phyloP scores from a whole-genome alignment of 1,284 basidiomycete species.

The Moniliella sp. region DNA sequence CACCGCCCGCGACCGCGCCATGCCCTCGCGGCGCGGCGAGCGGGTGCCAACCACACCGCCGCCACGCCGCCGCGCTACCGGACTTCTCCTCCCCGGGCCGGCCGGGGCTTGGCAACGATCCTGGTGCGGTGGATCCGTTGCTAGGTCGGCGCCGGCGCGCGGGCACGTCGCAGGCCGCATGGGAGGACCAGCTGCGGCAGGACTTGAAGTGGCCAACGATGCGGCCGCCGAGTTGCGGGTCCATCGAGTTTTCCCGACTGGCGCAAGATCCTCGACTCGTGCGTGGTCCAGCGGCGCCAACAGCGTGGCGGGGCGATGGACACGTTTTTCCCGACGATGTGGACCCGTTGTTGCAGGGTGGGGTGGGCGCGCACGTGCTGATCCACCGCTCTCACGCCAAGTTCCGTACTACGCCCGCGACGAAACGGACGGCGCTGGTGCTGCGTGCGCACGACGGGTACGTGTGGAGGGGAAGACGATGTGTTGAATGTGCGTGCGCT shows the following conservation, averaged over 20 bases:
- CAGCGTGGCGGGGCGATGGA: too few relatives aligned
- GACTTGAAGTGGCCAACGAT: conserved; percentile 20
- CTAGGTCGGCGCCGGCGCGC: conserved; percentile 19
- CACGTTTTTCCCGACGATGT: too few relatives aligned
- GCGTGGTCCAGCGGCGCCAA: conserved; percentile 23
- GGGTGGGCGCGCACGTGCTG: neutral
- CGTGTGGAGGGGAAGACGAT: conserved; percentile 32
- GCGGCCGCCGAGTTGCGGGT: conserved; percentile 17
- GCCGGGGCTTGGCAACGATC: neutral
- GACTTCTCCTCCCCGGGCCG: too few relatives aligned
- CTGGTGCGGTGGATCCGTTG: conserved; percentile 13
- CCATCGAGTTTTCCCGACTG: conserved; percentile 25
- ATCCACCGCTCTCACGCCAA: conserved; percentile 2
- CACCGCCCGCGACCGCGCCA: too few relatives aligned
- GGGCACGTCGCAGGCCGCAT: conserved; percentile 17
- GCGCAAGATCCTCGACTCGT: conserved; percentile 27
- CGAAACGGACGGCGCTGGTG: conserved; percentile 30
- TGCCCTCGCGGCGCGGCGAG: too few relatives aligned
- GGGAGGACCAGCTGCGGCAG: conserved; percentile 25
- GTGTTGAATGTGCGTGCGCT: conserved; percentile 32
- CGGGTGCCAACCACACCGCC: too few relatives aligned
- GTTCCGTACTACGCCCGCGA: conserved; percentile 21
- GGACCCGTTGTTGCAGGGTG: too few relatives aligned
- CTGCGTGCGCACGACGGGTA: conserved; percentile 31
- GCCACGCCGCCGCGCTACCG: too few relatives aligned